These are phyloP conservation scores for Trichophyton verrucosum DNA, from an alignment of 2,329 filamentous ascomycete species.

Conservation along the genomic window DNA sequence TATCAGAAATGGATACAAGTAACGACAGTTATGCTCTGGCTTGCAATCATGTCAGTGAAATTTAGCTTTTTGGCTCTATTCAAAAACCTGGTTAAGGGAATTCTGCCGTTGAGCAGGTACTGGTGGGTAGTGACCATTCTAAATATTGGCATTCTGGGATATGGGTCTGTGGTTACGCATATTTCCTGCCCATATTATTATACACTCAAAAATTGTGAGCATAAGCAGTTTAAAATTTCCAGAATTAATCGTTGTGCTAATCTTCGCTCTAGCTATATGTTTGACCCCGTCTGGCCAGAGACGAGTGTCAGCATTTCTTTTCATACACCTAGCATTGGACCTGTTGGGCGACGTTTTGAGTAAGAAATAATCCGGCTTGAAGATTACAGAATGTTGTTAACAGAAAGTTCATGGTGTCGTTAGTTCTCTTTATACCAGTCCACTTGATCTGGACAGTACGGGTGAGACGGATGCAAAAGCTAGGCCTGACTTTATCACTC, in stretches of 20 bases:
- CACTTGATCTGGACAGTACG: neutral
- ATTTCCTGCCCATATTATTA: conserved; percentile 4
- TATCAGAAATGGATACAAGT: conserved; percentile 4
- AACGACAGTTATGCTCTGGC: neutral
- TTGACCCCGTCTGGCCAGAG: neutral
- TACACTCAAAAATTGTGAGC: neutral
- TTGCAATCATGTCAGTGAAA: neutral
- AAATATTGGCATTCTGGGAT: neutral
- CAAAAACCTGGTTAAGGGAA: neutral
- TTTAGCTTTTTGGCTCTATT: conserved; percentile 1
- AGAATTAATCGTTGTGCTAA: neutral
- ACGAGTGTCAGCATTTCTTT: neutral
- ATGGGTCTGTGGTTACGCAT: neutral
- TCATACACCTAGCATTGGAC: conserved; percentile 1
- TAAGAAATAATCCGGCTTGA: neutral
- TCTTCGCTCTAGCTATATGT: neutral
- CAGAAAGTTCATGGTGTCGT: neutral
- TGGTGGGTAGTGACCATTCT: conserved; percentile 1
- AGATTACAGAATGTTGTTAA: neutral
- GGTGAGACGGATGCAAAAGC: conserved; percentile 1
- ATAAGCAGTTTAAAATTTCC: neutral
- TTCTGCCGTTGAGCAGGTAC: neutral
- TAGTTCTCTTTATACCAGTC: conserved; percentile 1
- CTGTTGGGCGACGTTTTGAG: neutral
- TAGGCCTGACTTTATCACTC: neutral